These are phyloP conservation scores for Schoenoplectus tabernaemontani DNA, from an alignment of 202 grass and related monocot genomes.

Conservation along the genomic window DNA sequence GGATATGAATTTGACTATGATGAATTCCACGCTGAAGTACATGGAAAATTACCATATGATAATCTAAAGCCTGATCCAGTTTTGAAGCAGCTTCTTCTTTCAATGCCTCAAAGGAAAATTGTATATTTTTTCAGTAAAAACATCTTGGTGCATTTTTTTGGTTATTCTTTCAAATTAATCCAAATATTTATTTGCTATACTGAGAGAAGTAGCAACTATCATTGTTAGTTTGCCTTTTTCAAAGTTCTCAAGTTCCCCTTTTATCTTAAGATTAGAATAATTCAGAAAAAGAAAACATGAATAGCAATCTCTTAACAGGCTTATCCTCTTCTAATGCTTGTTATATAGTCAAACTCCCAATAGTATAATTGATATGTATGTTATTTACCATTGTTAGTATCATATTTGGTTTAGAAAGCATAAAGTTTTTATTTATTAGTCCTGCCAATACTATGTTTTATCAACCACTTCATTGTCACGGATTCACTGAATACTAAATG, in stretches of 20 bases:
- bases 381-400: background rate
- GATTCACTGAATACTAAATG: background rate
- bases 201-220: background rate
- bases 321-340: background rate
- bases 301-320: background rate
- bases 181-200: background rate
- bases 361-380: background rate
- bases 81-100: constrained; percentile 64
- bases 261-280: background rate
- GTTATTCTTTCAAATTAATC: constrained; percentile 3
- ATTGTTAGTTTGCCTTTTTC: background rate
- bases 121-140: constrained; percentile 23
- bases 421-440: background rate
- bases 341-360: background rate
- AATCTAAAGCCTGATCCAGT: constrained; percentile 65
- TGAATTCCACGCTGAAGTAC: constrained; percentile 70
- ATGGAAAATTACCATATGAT: constrained; percentile 62
- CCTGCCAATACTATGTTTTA: background rate
- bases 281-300: background rate
- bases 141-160: background rate
- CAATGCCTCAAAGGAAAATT: constrained; percentile 75
- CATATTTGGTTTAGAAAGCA: background rate
- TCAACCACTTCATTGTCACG: background rate
- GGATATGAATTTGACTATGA: constrained; percentile 73
- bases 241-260: background rate